A percentile compares a stretch with the other conserved stretches of the same genome.
Evolutionary conservation across 805 yeast genomes (phyloP).

Genomic region (Cephaloascus albidus): DNA sequence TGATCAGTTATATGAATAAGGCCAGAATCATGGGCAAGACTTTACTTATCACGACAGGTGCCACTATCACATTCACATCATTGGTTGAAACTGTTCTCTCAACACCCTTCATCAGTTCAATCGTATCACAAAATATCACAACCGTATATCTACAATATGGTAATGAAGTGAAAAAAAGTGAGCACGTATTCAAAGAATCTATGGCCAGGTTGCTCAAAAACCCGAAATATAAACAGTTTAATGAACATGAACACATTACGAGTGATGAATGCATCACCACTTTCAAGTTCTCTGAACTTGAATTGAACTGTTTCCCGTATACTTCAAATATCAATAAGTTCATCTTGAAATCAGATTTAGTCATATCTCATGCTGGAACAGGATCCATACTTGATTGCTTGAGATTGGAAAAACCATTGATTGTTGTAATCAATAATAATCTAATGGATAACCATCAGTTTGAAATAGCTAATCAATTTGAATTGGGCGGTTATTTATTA

Average conservation of each 20-base stretch:
- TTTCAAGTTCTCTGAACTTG: conserved; percentile 33
- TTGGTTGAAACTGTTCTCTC: conserved; percentile 39
- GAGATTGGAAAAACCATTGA: conserved; percentile 41
- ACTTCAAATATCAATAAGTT: conserved; percentile 8
- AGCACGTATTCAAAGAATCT: conserved; percentile 10
- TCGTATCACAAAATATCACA: conserved; percentile 26
- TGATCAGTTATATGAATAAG: too few relatives aligned
- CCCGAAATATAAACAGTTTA: not conserved
- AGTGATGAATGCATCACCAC: too few relatives aligned
- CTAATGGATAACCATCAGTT: conserved; percentile 86
- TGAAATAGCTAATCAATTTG: conserved; percentile 49
- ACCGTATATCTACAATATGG: conserved; percentile 56
- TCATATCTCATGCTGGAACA: conserved; percentile 85
- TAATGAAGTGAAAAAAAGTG: conserved; percentile 13
- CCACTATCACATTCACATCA: conserved; percentile 71
- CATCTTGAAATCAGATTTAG: conserved; percentile 41
- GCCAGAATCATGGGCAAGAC: too few relatives aligned
- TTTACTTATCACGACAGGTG: conserved; percentile 73
- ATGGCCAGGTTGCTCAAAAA: conserved; percentile 12
- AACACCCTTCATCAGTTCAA: conserved; percentile 17
- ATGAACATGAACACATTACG: not conserved
- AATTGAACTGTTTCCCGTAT: conserved; percentile 29
- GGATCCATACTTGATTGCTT: conserved; percentile 84
- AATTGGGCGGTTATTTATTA: not conserved
- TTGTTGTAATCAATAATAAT: conserved; percentile 61